These are phyloP conservation scores for Ilyonectria sp. DNA, from an alignment of 2,329 filamentous ascomycete species.

Conservation along the genomic window DNA sequence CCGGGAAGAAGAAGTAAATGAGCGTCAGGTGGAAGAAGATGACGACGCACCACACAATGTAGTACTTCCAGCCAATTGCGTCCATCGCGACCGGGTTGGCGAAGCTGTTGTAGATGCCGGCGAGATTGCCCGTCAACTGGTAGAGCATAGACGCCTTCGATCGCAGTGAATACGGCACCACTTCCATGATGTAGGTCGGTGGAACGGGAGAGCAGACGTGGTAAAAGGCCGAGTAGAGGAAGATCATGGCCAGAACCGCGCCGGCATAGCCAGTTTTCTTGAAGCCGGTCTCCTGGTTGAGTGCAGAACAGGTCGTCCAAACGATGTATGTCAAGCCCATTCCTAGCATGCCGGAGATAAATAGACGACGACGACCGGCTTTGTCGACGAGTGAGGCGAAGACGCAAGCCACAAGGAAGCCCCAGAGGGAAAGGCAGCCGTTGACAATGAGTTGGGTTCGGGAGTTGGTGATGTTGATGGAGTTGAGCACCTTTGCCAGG, in stretches of 20 bases:
- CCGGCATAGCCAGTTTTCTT: conserved; percentile 53
- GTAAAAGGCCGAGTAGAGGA: conserved; percentile 44
- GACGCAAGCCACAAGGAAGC: conserved; percentile 52
- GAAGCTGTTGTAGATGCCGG: conserved; percentile 56
- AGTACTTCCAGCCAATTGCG: conserved; percentile 59
- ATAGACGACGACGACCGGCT: conserved; percentile 59
- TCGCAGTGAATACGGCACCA: conserved; percentile 54
- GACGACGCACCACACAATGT: conserved; percentile 59
- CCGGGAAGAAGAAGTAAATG: conserved; percentile 50
- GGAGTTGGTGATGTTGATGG: conserved; percentile 55
- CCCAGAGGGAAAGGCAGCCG: conserved; percentile 52
- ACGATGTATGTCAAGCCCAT: conserved; percentile 55
- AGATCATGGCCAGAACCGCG: conserved; percentile 59
- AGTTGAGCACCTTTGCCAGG: conserved; percentile 57
- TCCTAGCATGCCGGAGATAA: conserved; percentile 53
- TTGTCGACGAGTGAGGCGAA: conserved; percentile 58
- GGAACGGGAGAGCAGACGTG: conserved; percentile 58
- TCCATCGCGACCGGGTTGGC: conserved; percentile 61
- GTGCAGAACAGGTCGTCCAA: conserved; percentile 59
- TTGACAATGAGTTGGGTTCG: conserved; percentile 52
- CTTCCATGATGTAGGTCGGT: conserved; percentile 62
- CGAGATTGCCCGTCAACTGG: conserved; percentile 48
- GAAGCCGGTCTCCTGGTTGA: conserved; percentile 49
- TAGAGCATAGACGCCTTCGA: conserved; percentile 50
- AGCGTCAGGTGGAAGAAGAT: conserved; percentile 39